These are phyloP conservation scores for Paecilomyces dactylethromorphus DNA, from an alignment of 2,329 filamentous ascomycete genomes.

Conservation along the genomic window DNA sequence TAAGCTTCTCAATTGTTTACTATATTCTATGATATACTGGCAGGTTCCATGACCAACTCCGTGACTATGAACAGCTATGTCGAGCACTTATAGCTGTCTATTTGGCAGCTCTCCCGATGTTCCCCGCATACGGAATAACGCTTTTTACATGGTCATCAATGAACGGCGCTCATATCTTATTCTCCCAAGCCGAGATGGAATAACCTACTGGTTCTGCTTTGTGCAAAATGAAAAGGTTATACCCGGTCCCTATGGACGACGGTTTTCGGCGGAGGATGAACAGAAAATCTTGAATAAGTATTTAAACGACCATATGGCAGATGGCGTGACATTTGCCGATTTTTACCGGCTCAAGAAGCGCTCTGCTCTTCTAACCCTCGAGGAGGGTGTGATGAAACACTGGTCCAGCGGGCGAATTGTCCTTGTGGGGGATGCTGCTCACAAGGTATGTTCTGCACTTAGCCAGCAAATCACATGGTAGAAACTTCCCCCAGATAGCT, in stretches of 20 bases:
- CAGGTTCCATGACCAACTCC: neutral
- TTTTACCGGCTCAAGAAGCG: neutral
- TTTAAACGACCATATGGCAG: neutral
- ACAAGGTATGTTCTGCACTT: conserved; percentile 9
- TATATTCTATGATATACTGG: neutral
- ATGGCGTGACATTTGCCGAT: neutral
- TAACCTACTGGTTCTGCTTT: neutral
- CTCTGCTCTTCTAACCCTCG: neutral
- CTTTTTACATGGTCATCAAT: neutral
- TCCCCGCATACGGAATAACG: neutral
- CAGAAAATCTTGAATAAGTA: neutral
- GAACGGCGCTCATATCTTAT: neutral
- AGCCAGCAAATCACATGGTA: too few relatives aligned
- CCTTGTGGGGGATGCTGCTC: conserved; percentile 11
- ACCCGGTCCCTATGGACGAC: neutral
- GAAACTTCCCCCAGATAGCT: too few relatives aligned
- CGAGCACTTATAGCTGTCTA: neutral
- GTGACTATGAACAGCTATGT: neutral
- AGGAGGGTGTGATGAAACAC: neutral
- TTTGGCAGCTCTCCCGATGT: neutral
- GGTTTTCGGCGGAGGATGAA: neutral
- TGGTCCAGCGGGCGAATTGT: conserved; percentile 12
- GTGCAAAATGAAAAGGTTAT: neutral
- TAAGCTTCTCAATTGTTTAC: neutral
- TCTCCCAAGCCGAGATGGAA: neutral